Conservation (phyloP, 1,284 basidiomycete genomes). For the Apiotrichum domesticum region DNA sequence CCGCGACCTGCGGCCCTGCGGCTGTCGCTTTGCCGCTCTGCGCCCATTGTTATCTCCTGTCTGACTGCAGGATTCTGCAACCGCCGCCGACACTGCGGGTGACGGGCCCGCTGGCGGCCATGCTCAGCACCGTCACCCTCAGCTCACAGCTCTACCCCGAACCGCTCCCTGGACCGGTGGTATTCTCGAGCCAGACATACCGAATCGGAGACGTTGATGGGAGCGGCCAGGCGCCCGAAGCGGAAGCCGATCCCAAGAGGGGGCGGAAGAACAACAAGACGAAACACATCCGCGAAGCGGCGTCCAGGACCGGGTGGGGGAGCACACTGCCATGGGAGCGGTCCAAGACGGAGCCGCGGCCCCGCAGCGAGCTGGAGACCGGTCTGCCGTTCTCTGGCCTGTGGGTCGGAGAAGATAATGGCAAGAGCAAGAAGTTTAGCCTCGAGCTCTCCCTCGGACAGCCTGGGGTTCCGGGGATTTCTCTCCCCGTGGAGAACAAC, state of each 20-base stretch:
- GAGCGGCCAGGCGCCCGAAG: not conserved
- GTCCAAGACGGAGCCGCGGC: slow-evolving; percentile 12
- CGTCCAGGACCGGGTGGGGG: slow-evolving; percentile 31
- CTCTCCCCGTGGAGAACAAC: too few species aligned
- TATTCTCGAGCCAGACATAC: slow-evolving; percentile 31
- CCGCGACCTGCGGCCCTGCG: too few species aligned
- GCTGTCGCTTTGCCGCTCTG: too few species aligned
- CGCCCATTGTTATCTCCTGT: too few species aligned
- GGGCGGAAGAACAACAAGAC: slow-evolving; percentile 15
- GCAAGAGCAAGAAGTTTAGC: slow-evolving; percentile 34
- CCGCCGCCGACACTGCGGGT: slow-evolving; percentile 39
- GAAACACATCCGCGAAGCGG: slow-evolving; percentile 20
- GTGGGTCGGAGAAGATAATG: slow-evolving; percentile 31
- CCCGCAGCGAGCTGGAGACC: slow-evolving; percentile 21
- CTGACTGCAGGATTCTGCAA: slow-evolving; percentile 31
- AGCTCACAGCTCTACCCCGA: slow-evolving; percentile 5
- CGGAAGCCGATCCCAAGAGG: not conserved
- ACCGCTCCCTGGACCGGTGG: not conserved
- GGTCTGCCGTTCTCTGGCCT: slow-evolving; percentile 37
- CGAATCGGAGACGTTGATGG: not conserved
- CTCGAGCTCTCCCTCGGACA: slow-evolving; percentile 27
- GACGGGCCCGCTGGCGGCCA: slow-evolving; percentile 23
- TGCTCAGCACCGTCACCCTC: slow-evolving; percentile 18
- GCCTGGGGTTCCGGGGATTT: slow-evolving; percentile 5
- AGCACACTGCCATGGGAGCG: slow-evolving; percentile 27